Evolutionary conservation across 768 basidiomycete genomes (phyloP).

Genomic region (Collybia mongolica): DNA sequence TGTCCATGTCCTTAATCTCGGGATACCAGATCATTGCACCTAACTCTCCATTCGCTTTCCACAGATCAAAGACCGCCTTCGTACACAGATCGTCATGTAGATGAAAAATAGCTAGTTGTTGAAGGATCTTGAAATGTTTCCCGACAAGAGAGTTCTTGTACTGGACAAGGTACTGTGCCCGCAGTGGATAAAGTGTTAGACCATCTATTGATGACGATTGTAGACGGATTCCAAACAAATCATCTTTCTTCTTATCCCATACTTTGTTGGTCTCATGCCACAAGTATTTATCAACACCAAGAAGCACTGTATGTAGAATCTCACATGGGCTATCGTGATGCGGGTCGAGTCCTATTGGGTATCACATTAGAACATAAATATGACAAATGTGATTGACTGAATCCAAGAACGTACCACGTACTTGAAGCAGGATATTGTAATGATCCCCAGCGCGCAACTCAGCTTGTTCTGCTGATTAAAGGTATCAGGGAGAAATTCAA

Average conservation of each 20-base stretch:
- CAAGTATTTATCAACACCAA: slow-evolving; percentile 34
- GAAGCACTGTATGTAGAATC: slow-evolving; percentile 33
- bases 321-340: slow-evolving; percentile 32
- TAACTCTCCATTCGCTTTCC: slow-evolving; percentile 28
- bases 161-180: slow-evolving; percentile 28
- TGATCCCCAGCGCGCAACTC: too few species aligned
- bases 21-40: slow-evolving; percentile 28
- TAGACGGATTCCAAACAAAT: slow-evolving; percentile 22
- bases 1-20: slow-evolving; percentile 22
- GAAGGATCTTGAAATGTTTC: slow-evolving; percentile 32
- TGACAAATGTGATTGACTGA: background rate
- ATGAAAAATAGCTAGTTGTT: slow-evolving; percentile 28
- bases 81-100: slow-evolving; percentile 17
- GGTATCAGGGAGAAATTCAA: too few species aligned
- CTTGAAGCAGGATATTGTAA: slow-evolving; percentile 18
- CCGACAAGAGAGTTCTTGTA: slow-evolving; percentile 33
- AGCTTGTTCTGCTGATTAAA: too few species aligned
- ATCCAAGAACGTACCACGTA: slow-evolving; percentile 13
- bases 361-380: slow-evolving; percentile 3
- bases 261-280: too few species aligned
- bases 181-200: slow-evolving; percentile 21
- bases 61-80: slow-evolving; percentile 20
- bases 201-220: slow-evolving; percentile 22
- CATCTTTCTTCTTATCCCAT: slow-evolving; percentile 23
- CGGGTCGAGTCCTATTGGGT: slow-evolving; percentile 20